Evolutionary conservation across 176 grass and related monocot species (phyloP).

Genomic region (Aegilops umbellulata): DNA sequence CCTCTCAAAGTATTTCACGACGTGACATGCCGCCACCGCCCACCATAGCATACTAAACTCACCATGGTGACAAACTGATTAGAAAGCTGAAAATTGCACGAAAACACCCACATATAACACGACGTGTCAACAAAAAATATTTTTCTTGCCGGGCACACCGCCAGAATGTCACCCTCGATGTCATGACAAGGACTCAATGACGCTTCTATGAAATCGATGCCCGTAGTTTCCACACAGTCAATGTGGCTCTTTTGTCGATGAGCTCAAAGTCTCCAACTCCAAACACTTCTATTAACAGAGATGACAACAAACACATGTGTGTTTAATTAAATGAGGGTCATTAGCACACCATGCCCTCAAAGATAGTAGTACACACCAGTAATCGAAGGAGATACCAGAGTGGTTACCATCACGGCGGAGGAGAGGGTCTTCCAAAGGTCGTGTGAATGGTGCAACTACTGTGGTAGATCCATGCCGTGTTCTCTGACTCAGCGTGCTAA

Average conservation of each 20-base stretch:
- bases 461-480: too few relatives aligned
- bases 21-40: too few relatives aligned
- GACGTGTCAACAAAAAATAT: neutral
- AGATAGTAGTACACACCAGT: neutral
- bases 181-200: neutral
- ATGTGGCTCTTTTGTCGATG: neutral
- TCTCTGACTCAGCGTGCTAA: too few relatives aligned
- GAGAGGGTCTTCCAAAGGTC: too few relatives aligned
- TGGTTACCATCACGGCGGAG: too few relatives aligned
- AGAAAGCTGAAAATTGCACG: neutral
- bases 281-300: neutral
- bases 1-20: too few relatives aligned
- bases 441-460: too few relatives aligned
- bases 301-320: neutral
- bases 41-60: too few relatives aligned
- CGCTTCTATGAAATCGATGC: neutral
- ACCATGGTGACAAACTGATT: too few relatives aligned
- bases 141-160: neutral
- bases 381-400: neutral
- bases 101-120: neutral
- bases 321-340: neutral
- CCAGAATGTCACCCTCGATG: neutral
- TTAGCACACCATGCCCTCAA: neutral
- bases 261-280: neutral
- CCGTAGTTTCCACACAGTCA: neutral